Evolutionary conservation across 768 basidiomycete genomes (phyloP).

Genomic region (Amyloporia xantha): DNA sequence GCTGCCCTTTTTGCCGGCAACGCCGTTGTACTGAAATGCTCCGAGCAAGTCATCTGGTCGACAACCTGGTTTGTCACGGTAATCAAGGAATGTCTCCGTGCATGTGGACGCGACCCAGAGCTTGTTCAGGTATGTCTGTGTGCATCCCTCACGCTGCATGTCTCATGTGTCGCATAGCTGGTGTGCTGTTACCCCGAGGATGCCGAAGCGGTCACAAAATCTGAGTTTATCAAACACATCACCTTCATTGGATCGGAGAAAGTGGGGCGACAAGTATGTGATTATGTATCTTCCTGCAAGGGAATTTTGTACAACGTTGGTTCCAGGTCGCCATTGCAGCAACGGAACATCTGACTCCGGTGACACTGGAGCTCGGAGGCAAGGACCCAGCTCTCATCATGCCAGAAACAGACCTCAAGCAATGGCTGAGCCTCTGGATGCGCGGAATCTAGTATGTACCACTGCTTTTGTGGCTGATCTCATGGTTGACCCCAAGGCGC

Average conservation of each 20-base stretch:
- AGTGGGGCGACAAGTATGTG: slow-evolving; percentile 61
- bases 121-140: slow-evolving; percentile 65
- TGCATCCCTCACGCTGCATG: neutral
- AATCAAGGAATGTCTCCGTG: slow-evolving; percentile 67
- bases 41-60: slow-evolving; percentile 90
- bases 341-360: slow-evolving; percentile 81
- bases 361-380: slow-evolving; percentile 90
- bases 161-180: slow-evolving; percentile 34
- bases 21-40: slow-evolving; percentile 84
- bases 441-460: slow-evolving; percentile 80
- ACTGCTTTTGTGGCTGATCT: neutral
- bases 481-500: neutral
- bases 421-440: slow-evolving; percentile 80
- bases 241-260: slow-evolving; percentile 87
- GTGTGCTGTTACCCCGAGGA: slow-evolving; percentile 87
- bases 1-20: slow-evolving; percentile 91
- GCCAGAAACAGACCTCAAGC: slow-evolving; percentile 74
- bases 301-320: no score
- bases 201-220: slow-evolving; percentile 74
- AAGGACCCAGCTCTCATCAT: slow-evolving; percentile 93
- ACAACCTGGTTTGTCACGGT: slow-evolving; percentile 76
- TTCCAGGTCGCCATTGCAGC: slow-evolving; percentile 85
- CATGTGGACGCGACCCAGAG: slow-evolving; percentile 77
- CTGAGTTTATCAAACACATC: slow-evolving; percentile 82
- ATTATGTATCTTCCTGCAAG: no score